These are phyloP conservation scores for Chalciporus pseudorubinellus DNA, from an alignment of 768 basidiomycete genomes.

Conservation along the genomic window DNA sequence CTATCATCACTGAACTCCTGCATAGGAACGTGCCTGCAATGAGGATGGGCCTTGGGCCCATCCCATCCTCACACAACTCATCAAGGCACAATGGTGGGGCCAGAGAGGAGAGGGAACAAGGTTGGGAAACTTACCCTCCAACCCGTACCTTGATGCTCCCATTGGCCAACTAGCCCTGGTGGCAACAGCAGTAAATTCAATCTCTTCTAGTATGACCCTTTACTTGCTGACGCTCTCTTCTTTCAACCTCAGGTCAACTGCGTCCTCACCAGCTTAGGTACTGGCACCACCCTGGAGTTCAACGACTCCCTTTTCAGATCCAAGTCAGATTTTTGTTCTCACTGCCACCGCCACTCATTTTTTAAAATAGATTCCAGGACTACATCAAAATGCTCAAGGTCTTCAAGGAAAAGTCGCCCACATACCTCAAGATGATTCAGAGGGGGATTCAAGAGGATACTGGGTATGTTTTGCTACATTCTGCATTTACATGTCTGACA, in stretches of 20 bases:
- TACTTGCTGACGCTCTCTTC: no score
- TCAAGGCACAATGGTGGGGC: not conserved
- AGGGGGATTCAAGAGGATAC: not conserved
- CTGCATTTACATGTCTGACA: no score
- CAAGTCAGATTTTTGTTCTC: not conserved
- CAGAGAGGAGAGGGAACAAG: not conserved
- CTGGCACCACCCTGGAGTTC: not conserved
- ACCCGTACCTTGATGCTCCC: not conserved
- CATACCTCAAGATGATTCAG: not conserved
- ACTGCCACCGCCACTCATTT: not conserved
- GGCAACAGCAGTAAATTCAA: not conserved
- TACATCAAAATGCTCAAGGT: not conserved
- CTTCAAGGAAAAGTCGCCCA: not conserved
- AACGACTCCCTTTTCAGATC: not conserved
- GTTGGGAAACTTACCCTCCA: not conserved
- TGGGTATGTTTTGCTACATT: not conserved
- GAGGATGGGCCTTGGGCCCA: not conserved
- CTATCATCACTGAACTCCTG: no score
- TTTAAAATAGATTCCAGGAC: not conserved
- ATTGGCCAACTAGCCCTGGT: not conserved
- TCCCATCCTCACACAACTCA: not conserved
- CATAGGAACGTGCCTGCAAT: not conserved
- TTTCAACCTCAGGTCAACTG: not conserved
- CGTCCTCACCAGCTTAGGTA: not conserved
- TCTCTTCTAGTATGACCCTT: not conserved